Conservation (phyloP, 345 rosid genomes). For the Aquilaria sinensis region DNA sequence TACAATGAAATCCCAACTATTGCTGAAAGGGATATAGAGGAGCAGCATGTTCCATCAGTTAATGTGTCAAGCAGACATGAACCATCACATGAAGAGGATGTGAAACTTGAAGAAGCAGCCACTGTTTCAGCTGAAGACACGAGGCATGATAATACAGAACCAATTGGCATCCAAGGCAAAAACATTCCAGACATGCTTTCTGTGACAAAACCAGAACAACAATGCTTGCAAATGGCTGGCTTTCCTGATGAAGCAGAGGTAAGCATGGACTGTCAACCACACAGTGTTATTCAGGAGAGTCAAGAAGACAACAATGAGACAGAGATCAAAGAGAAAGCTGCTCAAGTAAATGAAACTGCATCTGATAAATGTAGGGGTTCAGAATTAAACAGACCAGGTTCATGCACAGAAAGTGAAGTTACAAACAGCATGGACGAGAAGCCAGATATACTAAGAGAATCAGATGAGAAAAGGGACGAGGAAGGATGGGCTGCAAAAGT, state of each 20-base stretch:
- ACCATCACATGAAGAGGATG: constrained; percentile 3
- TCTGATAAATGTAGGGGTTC: constrained; percentile 8
- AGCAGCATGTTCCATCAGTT: constrained; percentile 9
- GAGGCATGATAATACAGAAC: constrained; percentile 1
- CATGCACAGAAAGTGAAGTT: constrained; percentile 3
- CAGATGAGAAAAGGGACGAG: constrained; percentile 6
- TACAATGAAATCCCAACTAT: neutral
- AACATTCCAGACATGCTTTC: constrained; percentile 1
- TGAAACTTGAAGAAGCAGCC: constrained; percentile 12
- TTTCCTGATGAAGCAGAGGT: constrained; percentile 4
- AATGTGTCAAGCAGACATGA: constrained; percentile 8
- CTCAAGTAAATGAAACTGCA: constrained; percentile 1
- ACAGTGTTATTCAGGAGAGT: neutral
- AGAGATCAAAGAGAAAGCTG: constrained; percentile 9
- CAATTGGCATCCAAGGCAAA: constrained; percentile 6
- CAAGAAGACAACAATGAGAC: constrained; percentile 1
- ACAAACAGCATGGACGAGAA: neutral
- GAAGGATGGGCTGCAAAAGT: neutral
- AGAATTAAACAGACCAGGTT: neutral
- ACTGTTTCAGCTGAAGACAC: neutral
- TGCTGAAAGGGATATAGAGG: neutral
- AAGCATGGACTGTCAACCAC: too few relatives aligned
- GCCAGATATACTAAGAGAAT: neutral
- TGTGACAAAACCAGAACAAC: constrained; percentile 8
- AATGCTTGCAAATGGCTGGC: constrained; percentile 7